Base-by-base conservation (phyloP, 331 rosid species). In the Stylosanthes scabra region DNA sequence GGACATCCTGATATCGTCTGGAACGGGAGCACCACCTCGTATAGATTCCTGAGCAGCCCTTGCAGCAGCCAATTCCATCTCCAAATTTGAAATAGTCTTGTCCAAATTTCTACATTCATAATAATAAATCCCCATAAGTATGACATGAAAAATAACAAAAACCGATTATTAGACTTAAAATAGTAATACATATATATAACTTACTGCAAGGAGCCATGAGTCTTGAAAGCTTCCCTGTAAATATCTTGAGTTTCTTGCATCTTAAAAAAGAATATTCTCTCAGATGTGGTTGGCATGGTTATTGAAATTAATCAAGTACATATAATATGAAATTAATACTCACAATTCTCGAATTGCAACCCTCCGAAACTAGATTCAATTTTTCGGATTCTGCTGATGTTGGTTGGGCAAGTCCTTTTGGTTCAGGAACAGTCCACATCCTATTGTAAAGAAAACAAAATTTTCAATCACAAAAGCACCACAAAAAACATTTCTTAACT, bases 51-150 rank as follows among this genome's bases (percentile, higher is more conserved):
- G 96, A 41, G 88, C 83, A 15, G 97, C 90, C 80, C 87, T 94
- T 59, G 99, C 97, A 4, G 97, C 96, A 10, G 93, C 90, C 73
- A 94, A 87, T 71, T 94, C 99, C 93, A 88, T 94, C 90, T 89
- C 99, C 76, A 91, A 80, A 76, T 84, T 91, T 37, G 97, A 91
- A 71, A 91, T 94, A 37, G 97, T 88, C 86, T 87, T 91, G 66
- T 94, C 99, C 78, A 94, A 81, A 52, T 86, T 88, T 74, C 96
- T 91, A 77, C 70, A 78, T 78, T 51, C 16, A 41, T 7, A 41
- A 7, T 39, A 68, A 74, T 34, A 74, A 2, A 68, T 49, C 27
- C 40, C 7, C 63, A 77, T 70, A 1, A 80, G 63, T 66, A 58
- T 44, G 2, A 4, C 64, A 63, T 41, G 8, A 58, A 55, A 39